phyloP scores from a whole-genome alignment of 1,284 basidiomycete genomes.

The Neonothopanus nambi region DNA sequence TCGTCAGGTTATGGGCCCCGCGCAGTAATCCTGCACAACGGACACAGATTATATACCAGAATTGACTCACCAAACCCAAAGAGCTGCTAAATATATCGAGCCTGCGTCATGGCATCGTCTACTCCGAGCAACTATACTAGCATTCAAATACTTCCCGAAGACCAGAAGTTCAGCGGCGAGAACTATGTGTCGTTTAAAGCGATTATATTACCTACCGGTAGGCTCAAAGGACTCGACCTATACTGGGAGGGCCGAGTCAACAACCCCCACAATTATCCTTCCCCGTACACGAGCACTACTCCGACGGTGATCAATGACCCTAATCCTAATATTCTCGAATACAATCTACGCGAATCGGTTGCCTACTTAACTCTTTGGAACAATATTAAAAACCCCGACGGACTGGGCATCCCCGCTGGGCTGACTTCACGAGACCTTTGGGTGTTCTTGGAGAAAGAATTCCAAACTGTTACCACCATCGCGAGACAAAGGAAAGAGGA shows the following conservation, averaged over 20 bases:
- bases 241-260: conserved; percentile 5
- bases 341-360: conserved; percentile 11
- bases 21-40: neutral
- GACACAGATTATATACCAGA: neutral
- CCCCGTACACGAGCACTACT: neutral
- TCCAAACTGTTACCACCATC: neutral
- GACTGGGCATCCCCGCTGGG: neutral
- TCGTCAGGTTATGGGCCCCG: neutral
- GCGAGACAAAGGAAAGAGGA: conserved; percentile 6
- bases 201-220: neutral
- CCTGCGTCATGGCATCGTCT: neutral
- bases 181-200: conserved; percentile 5
- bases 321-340: conserved; percentile 2
- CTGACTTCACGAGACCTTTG: conserved; percentile 3
- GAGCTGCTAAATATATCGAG: neutral
- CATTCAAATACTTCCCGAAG: conserved; percentile 1
- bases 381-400: neutral
- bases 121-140: conserved; percentile 1
- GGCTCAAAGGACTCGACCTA: neutral
- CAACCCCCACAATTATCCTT: neutral
- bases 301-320: conserved; percentile 4
- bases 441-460: neutral
- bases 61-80: neutral
- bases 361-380: neutral
- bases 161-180: conserved; percentile 6